Base-by-base conservation (phyloP, 495 filamentous ascomycete genomes). In the Rhizodiscina lignyota region DNA sequence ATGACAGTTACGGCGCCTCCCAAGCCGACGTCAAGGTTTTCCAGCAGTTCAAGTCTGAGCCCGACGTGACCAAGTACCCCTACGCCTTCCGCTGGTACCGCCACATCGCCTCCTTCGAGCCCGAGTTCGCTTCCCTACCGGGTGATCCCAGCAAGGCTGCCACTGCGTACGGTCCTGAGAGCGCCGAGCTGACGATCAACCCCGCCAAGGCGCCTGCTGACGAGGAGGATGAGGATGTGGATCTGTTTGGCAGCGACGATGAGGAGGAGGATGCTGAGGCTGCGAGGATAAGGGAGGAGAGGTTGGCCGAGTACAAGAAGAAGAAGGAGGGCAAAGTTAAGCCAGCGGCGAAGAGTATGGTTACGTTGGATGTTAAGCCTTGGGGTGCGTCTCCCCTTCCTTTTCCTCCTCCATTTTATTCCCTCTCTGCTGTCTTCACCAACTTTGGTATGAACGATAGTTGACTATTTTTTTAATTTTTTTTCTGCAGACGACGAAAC, bases 61-160 rank as follows among this genome's bases (percentile, higher is more conserved):
- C 89, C 39, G 75, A 77, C 38, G 65, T 76, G 47, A 69, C 61
- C 48, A 93, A 89, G 67, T 96, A 79, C 72, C 86, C 91, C 49
- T 70, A 94, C 62, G 85, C 77, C 48, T 82, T 81, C 40, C 79
- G 89, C 62, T 97, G 89, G 89, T 93, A 94, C 72, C 94, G 91
- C 70, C 86, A 97, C 73, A 91, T 94, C 54, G 72, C 77, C 47
- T 76, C 79, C 42, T 93, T 79, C 65, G 74, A 82, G 66, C 67
- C 78, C 39, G 89, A 94, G 55, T 96, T 96, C 70, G 62, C 77
- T 45, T 78, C 77, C 41, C 80, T 97, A 22, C 70, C 84, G 33
- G 89, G 89, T 61, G 91, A 97, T 59, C 70, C 86, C 47, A 81
- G 81, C 52, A 79, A 81, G 65, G 67, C 72, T 42, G 79, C 78